These are phyloP conservation scores for Eucalyptus cloeziana DNA, from an alignment of 345 rosid genomes.

Conservation along the genomic window DNA sequence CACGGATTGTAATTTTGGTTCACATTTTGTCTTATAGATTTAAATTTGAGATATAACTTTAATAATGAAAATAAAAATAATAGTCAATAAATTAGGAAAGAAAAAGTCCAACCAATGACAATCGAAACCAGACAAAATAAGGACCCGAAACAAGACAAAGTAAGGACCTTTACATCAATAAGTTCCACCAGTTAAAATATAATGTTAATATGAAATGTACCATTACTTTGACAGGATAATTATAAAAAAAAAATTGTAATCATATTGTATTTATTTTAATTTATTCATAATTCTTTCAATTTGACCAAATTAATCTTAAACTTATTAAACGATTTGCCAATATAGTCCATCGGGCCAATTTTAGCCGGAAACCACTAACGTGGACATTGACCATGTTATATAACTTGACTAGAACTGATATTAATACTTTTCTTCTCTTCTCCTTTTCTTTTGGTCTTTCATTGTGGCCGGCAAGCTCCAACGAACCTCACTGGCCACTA, in stretches of 20 bases:
- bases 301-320: not conserved
- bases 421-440: no score
- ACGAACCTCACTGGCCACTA: accelerated
- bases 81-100: not conserved
- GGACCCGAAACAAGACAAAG: not conserved
- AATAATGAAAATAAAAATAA: not conserved
- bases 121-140: not conserved
- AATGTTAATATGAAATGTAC: not conserved
- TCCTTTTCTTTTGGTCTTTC: not conserved
- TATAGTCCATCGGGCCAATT: no score
- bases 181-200: not conserved
- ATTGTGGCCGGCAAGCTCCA: not conserved
- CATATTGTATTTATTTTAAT: no score
- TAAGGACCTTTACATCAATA: not conserved
- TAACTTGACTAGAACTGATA: not conserved
- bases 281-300: not conserved
- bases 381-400: no score
- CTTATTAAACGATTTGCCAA: no score
- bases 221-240: not conserved
- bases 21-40: not conserved
- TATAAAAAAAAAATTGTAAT: no score
- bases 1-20: not conserved
- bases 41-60: not conserved
- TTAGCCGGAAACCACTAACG: no score
- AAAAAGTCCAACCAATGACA: not conserved